Base-by-base conservation (phyloP, 2,329 filamentous ascomycete species). In the Cladophialophora bantiana region DNA sequence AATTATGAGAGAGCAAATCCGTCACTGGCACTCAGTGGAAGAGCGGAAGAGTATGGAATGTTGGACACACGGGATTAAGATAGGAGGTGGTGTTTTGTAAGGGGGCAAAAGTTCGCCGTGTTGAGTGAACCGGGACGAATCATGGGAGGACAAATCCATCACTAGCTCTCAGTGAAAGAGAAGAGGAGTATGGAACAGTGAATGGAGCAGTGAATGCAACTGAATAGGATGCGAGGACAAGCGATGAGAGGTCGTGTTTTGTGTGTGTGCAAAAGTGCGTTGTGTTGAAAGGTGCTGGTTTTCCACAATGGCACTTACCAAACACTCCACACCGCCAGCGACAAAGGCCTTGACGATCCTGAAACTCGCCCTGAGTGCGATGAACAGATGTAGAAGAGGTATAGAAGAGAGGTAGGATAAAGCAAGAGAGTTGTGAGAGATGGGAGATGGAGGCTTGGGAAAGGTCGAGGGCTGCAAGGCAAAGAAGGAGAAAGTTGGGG, bases 241-340 rank as follows among this genome's bases (percentile, higher is more conserved):
- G 34, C 10, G 13, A 35, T 7, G 13, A 12, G 52, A 32, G 15
- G 34, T 36, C 26, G 34, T 59, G 35, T 60, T 40, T 20, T 32
- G 18, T 38, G 9, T 15, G 32, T 12, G 52, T 1, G 34, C 48
- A 55, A 54, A 42, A 15, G 34, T 52, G 32, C 34, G 15, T 31
- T 54, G 34, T 52, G 20, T 35, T 31, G 18, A 13, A 7, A 60
- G 12, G 18, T 26, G 48, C 59, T 15, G 12, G n/a, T 36, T 40
- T 12, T 36, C 18, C n/a, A 18, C 34, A 53, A 20, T 38, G 45
- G 15, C 7, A 62, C 60, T 55, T 45, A 62, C 60, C 60, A 56
- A 50, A 35, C 20, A 48, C 2, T 2, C 6, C n/a, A 45, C 18
- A 10, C 15, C 5, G 60, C 32, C 10, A 15, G 9, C 55, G 12